phyloP scores from a whole-genome alignment of 257 asterid genomes.

The Parsonsia alboflavescens region DNA sequence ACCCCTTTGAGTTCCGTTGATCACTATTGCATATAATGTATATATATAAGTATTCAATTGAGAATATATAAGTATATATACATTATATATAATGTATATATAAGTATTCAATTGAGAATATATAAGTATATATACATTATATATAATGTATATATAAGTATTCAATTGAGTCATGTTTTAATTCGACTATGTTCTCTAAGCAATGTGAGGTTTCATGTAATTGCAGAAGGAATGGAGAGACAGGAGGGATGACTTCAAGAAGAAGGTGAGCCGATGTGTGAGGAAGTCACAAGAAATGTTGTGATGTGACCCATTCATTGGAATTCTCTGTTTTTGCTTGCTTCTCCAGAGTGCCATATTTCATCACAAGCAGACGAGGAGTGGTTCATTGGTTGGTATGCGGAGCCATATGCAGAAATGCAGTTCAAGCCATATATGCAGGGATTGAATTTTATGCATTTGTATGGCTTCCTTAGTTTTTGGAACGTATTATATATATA shows the following conservation, averaged over 20 bases:
- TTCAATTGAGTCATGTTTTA: no score
- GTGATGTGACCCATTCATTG: constrained; percentile 15
- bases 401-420: not conserved
- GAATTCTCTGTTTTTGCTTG: not conserved
- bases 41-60: no score
- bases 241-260: constrained; percentile 71
- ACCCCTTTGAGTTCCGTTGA: no score
- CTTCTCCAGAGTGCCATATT: constrained; percentile 1
- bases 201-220: not conserved
- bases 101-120: no score
- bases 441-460: not conserved
- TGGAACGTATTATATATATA: no score
- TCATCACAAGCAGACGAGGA: not conserved
- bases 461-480: constrained; percentile 1
- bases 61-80: no score
- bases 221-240: constrained; percentile 94
- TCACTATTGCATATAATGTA: no score
- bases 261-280: constrained; percentile 87
- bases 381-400: not conserved
- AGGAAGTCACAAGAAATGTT: constrained; percentile 80
- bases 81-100: no score
- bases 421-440: not conserved
- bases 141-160: no score
- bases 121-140: no score
- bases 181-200: not conserved